Percentiles rank a stretch among this genome's conserved stretches.
Evolutionary conservation across 306 rosid genomes (phyloP).

Genomic region (Trichosanthes cucumerina): DNA sequence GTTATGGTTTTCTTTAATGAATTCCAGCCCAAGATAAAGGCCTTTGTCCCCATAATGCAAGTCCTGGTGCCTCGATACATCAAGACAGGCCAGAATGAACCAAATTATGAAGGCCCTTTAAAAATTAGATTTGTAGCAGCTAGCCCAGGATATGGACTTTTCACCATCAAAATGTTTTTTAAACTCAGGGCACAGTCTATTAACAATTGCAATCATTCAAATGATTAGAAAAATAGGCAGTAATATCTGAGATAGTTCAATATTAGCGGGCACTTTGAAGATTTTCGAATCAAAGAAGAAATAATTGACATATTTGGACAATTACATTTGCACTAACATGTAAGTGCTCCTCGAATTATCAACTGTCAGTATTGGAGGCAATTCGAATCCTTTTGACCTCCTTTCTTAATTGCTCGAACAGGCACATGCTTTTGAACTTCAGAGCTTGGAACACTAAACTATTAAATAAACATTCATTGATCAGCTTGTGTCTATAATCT

Average conservation of each 20-base stretch:
- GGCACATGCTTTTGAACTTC: background rate
- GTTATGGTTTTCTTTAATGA: background rate
- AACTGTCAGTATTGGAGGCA: background rate
- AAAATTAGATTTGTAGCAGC: background rate
- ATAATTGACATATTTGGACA: background rate
- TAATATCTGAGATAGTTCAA: background rate
- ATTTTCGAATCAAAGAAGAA: background rate
- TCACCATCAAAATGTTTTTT: background rate
- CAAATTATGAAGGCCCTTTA: background rate
- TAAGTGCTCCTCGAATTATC: background rate
- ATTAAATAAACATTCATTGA: background rate
- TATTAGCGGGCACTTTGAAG: background rate
- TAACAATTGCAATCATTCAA: background rate
- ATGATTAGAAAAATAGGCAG: background rate
- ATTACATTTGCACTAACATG: background rate
- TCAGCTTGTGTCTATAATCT: conserved; percentile 8
- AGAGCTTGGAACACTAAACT: background rate
- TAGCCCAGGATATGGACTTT: background rate
- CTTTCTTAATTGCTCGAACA: background rate
- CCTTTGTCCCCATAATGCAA: background rate
- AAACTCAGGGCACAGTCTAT: background rate
- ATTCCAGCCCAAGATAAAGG: background rate
- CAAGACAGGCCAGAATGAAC: background rate
- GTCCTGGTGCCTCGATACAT: background rate
- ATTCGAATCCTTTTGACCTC: background rate